Evolutionary conservation across 2,329 filamentous ascomycete genomes (phyloP).

Genomic region (Cladosporium cucumerinum): DNA sequence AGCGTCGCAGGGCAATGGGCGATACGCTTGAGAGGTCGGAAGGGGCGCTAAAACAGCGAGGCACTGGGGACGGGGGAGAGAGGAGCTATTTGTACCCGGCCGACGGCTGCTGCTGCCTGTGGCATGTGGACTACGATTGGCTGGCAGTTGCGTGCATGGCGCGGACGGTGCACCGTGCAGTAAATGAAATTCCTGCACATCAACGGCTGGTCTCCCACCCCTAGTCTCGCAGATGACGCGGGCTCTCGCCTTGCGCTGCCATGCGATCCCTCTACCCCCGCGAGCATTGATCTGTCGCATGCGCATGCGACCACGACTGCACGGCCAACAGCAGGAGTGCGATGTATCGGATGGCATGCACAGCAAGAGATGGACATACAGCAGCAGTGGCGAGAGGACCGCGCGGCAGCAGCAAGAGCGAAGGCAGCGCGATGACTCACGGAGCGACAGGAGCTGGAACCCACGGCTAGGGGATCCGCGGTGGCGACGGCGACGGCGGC

Average conservation of each 20-base stretch:
- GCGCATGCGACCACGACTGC: not conserved
- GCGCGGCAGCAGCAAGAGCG: not conserved
- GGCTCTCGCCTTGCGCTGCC: not conserved
- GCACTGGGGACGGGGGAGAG: not conserved
- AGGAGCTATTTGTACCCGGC: constrained; percentile 1
- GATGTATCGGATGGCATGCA: not conserved
- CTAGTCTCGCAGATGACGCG: constrained; percentile 3
- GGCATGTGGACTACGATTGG: not conserved
- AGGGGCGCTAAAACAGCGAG: not conserved
- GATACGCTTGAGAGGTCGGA: constrained; percentile 11
- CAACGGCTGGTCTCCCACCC: not conserved
- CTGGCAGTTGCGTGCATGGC: not conserved
- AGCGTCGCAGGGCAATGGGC: constrained; percentile 11
- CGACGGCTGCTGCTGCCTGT: not conserved
- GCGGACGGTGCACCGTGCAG: not conserved
- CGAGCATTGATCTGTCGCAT: not conserved
- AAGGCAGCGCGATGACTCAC: constrained; percentile 1
- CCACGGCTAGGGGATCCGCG: constrained; percentile 5
- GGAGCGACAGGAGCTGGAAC: not conserved
- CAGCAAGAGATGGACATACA: not conserved
- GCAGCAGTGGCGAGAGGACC: not conserved
- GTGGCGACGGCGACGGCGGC: not conserved
- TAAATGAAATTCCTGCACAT: constrained; percentile 1
- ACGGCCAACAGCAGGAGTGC: no score
- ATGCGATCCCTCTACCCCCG: not conserved